Conservation (phyloP, 106 monocot genomes). For the Dactylorhiza incarnata region DNA sequence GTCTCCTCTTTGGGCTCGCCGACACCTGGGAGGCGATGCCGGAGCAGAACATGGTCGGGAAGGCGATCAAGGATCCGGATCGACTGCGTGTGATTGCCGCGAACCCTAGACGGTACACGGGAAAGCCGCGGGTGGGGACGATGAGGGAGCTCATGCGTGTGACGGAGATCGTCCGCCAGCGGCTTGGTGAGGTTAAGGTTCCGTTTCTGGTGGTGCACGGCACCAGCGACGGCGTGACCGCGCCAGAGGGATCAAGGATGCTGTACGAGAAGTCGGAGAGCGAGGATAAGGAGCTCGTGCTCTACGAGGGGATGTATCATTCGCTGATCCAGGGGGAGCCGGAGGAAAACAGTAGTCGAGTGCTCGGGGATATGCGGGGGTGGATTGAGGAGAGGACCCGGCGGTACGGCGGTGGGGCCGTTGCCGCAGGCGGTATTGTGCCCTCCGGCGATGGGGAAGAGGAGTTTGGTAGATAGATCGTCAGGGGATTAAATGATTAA, state of each 20-base stretch:
- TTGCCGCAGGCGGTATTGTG: background rate
- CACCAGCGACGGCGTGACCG: slow-evolving; percentile 48
- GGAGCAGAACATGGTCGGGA: slow-evolving; percentile 86
- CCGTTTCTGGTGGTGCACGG: slow-evolving; percentile 67
- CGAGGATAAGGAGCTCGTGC: slow-evolving; percentile 41
- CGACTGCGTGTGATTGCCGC: slow-evolving; percentile 61
- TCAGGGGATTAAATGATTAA: background rate
- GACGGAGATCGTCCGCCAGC: slow-evolving; percentile 41
- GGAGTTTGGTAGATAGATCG: background rate
- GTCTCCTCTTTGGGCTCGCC: slow-evolving; percentile 75
- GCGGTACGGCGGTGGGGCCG: slow-evolving; percentile 6
- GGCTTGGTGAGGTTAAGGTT: slow-evolving; percentile 41
- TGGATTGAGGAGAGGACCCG: slow-evolving; percentile 71
- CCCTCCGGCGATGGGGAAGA: background rate
- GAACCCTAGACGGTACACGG: slow-evolving; percentile 77
- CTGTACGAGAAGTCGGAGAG: slow-evolving; percentile 54
- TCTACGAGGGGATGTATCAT: slow-evolving; percentile 65
- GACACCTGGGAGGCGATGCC: slow-evolving; percentile 94
- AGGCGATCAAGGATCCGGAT: slow-evolving; percentile 67
- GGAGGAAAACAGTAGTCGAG: slow-evolving; percentile 46
- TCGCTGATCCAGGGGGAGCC: slow-evolving; percentile 66
- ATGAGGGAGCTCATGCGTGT: slow-evolving; percentile 76
- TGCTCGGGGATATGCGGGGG: slow-evolving; percentile 59
- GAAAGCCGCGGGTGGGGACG: slow-evolving; percentile 71
- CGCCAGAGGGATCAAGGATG: slow-evolving; percentile 53